Percentiles rank a stretch among this genome's conserved stretches.
Evolutionary conservation across 148 eudicot species (phyloP).

Genomic region (Fagopyrum esculentum): DNA sequence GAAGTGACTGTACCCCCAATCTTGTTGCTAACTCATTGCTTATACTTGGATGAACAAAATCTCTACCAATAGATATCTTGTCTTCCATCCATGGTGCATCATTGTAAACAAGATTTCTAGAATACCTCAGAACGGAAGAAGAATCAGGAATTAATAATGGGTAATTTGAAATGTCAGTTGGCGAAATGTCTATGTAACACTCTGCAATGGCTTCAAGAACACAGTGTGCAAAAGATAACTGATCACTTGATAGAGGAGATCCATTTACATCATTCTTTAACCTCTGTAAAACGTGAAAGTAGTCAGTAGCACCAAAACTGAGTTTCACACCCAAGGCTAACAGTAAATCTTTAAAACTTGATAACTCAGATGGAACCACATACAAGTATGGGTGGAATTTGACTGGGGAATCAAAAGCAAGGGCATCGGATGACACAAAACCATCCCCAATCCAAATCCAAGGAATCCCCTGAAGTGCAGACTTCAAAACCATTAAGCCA

Average conservation of each 20-base stretch:
- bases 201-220: slow-evolving; percentile 94
- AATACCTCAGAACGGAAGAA: slow-evolving; percentile 48
- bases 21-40: slow-evolving; percentile 69
- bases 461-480: slow-evolving; percentile 61
- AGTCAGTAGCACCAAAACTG: slow-evolving; percentile 78
- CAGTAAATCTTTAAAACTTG: slow-evolving; percentile 71
- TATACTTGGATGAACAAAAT: slow-evolving; percentile 69
- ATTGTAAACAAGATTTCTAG: slow-evolving; percentile 80
- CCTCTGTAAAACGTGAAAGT: slow-evolving; percentile 53
- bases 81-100: slow-evolving; percentile 98
- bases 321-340: slow-evolving; percentile 74
- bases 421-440: slow-evolving; percentile 67
- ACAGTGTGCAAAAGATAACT: slow-evolving; percentile 70
- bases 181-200: slow-evolving; percentile 41
- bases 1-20: slow-evolving; percentile 86
- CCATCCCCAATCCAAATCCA: slow-evolving; percentile 99
- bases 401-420: slow-evolving; percentile 97
- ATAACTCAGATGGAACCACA: slow-evolving; percentile 90
- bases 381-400: slow-evolving; percentile 89
- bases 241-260: slow-evolving; percentile 62
- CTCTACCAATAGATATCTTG: slow-evolving; percentile 51
- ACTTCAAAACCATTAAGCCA: slow-evolving; percentile 41
- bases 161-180: slow-evolving; percentile 39
- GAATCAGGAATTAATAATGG: slow-evolving; percentile 67
- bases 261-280: slow-evolving; percentile 61